A percentile compares a stretch with the other conserved stretches of the same genome.
These are phyloP conservation scores for Leccinum boreale DNA, from an alignment of 768 basidiomycete genomes.

Conservation along the genomic window DNA sequence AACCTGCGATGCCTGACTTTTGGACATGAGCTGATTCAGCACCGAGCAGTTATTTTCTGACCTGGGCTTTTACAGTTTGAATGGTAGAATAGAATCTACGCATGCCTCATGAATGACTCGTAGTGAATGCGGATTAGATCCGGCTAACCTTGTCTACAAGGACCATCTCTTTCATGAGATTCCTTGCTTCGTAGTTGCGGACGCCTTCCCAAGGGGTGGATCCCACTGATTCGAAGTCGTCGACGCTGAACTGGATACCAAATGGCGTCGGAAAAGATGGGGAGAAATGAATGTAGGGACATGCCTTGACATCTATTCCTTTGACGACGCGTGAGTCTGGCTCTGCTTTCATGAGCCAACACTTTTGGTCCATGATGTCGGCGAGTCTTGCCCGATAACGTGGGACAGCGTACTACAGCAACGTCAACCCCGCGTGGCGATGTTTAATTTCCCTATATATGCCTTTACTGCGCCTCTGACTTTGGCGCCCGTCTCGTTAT, in stretches of 20 bases:
- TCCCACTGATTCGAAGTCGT: conserved; percentile 71
- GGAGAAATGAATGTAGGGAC: conserved; percentile 1
- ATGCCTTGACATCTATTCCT: conserved; percentile 81
- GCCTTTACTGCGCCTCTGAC: background rate
- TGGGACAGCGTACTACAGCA: too few species aligned
- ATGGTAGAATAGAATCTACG: conserved; percentile 80
- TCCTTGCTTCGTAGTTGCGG: conserved; percentile 77
- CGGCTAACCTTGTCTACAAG: conserved; percentile 63
- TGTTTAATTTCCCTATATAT: background rate
- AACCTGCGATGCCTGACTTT: conserved; percentile 66
- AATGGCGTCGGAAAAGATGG: background rate
- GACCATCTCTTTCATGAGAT: conserved; percentile 80
- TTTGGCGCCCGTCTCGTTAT: background rate
- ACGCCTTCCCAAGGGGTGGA: conserved; percentile 89
- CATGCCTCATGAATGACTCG: background rate
- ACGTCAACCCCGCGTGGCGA: too few species aligned
- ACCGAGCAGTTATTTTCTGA: conserved; percentile 25
- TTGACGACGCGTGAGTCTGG: conserved; percentile 82
- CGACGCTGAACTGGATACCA: conserved; percentile 67
- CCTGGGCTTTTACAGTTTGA: conserved; percentile 85
- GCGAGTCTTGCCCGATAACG: background rate
- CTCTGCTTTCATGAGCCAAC: conserved; percentile 85
- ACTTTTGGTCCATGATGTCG: conserved; percentile 21
- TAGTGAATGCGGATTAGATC: background rate
- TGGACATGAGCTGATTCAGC: conserved; percentile 5